These are phyloP conservation scores for Cutaneotrichosporon dermatis DNA, from an alignment of 1,284 basidiomycete species.

Conservation along the genomic window DNA sequence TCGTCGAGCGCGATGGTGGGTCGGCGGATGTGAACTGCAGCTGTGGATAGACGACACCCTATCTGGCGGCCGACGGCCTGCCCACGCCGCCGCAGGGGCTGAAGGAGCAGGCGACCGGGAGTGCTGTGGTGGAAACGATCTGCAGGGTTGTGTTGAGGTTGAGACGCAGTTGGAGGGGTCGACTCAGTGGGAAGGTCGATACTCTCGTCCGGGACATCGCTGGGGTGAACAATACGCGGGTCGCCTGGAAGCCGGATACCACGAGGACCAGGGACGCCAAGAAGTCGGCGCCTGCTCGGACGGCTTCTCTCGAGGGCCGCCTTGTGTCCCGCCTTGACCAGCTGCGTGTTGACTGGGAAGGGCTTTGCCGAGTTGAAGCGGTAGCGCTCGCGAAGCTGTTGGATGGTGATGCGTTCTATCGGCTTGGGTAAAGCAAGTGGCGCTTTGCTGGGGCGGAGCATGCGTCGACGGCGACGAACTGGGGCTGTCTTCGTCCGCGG, in stretches of 20 bases:
- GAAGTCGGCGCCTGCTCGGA: neutral
- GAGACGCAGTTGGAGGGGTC: neutral
- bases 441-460: neutral
- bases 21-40: neutral
- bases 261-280: neutral
- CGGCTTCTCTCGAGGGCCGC: neutral
- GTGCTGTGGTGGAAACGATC: neutral
- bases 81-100: neutral
- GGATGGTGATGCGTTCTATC: neutral
- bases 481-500: neutral
- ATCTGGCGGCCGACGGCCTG: neutral
- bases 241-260: neutral
- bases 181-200: neutral
- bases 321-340: neutral
- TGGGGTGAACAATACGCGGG: constrained; percentile 6
- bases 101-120: neutral
- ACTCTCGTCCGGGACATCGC: neutral
- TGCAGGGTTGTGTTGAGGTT: neutral
- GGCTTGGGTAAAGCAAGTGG: neutral
- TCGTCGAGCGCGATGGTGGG: neutral
- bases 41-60: neutral
- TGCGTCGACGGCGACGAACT: neutral
- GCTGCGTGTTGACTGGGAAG: neutral
- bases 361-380: too few species aligned
- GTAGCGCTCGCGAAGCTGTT: neutral